These are phyloP conservation scores for Aureobasidium sp. DNA, from an alignment of 2,329 filamentous ascomycete species.

Conservation along the genomic window DNA sequence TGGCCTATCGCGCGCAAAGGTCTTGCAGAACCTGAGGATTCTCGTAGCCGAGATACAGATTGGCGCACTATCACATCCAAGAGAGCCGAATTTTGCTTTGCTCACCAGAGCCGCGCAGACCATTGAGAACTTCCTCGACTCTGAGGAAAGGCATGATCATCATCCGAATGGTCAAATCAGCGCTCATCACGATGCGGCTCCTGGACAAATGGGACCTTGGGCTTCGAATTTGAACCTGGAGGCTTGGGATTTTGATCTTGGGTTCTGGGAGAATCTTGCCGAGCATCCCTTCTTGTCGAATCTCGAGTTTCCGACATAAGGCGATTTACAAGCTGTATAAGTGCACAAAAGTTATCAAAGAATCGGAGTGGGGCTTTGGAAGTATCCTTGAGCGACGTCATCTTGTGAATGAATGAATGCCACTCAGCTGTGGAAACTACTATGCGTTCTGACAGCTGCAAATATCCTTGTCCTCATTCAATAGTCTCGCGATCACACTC, in stretches of 20 bases:
- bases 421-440: too few relatives aligned
- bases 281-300: slow-evolving; percentile 21
- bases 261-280: slow-evolving; percentile 25
- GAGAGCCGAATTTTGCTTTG: slow-evolving; percentile 24
- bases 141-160: slow-evolving; percentile 11
- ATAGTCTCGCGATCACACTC: too few relatives aligned
- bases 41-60: slow-evolving; percentile 25
- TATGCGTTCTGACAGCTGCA: too few relatives aligned
- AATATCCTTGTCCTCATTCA: too few relatives aligned
- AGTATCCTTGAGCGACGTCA: too few relatives aligned
- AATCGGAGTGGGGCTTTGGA: too few relatives aligned
- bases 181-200: background rate
- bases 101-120: slow-evolving; percentile 23
- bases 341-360: too few relatives aligned
- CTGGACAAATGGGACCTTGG: slow-evolving; percentile 8
- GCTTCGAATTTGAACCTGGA: slow-evolving; percentile 15
- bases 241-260: slow-evolving; percentile 24
- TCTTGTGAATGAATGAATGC: too few relatives aligned
- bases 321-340: too few relatives aligned
- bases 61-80: slow-evolving; percentile 21
- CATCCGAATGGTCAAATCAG: background rate
- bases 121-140: slow-evolving; percentile 22
- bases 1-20: slow-evolving; percentile 14
- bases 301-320: background rate
- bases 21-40: slow-evolving; percentile 25